Conservation (phyloP, 2,329 filamentous ascomycete genomes). For the Fusarium pseudonygamai region DNA sequence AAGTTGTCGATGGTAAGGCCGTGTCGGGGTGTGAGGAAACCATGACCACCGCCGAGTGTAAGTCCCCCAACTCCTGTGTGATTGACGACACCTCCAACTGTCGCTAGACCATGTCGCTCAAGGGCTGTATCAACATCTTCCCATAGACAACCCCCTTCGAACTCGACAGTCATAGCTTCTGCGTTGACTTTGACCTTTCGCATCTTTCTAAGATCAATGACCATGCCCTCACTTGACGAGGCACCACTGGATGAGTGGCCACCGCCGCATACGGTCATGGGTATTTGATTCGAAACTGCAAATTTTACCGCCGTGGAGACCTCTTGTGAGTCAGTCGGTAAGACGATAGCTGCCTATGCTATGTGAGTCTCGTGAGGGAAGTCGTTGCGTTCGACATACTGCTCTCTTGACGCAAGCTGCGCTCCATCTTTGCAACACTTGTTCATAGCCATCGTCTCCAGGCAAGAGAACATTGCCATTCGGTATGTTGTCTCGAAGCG, state of each 20-base stretch:
- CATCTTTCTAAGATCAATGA: slow-evolving; percentile 65
- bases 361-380: neutral
- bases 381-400: slow-evolving; percentile 17
- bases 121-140: slow-evolving; percentile 62
- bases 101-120: slow-evolving; percentile 60
- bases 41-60: slow-evolving; percentile 66
- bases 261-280: slow-evolving; percentile 63
- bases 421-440: slow-evolving; percentile 49
- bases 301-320: slow-evolving; percentile 38
- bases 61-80: slow-evolving; percentile 70
- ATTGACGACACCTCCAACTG: slow-evolving; percentile 69
- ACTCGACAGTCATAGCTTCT: slow-evolving; percentile 54
- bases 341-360: slow-evolving; percentile 52
- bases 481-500: slow-evolving; percentile 18
- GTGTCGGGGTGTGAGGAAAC: slow-evolving; percentile 62
- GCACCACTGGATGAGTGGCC: slow-evolving; percentile 64
- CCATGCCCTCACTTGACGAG: slow-evolving; percentile 59
- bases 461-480: slow-evolving; percentile 44
- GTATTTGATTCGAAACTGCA: slow-evolving; percentile 49
- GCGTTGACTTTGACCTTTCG: slow-evolving; percentile 57
- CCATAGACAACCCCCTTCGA: slow-evolving; percentile 62
- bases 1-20: slow-evolving; percentile 61
- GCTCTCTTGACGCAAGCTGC: slow-evolving; percentile 48
- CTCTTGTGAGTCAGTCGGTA: slow-evolving; percentile 51
- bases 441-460: slow-evolving; percentile 45